Conservation (phyloP, 2,329 filamentous ascomycete genomes). For the Tolypocladium tropicale region DNA sequence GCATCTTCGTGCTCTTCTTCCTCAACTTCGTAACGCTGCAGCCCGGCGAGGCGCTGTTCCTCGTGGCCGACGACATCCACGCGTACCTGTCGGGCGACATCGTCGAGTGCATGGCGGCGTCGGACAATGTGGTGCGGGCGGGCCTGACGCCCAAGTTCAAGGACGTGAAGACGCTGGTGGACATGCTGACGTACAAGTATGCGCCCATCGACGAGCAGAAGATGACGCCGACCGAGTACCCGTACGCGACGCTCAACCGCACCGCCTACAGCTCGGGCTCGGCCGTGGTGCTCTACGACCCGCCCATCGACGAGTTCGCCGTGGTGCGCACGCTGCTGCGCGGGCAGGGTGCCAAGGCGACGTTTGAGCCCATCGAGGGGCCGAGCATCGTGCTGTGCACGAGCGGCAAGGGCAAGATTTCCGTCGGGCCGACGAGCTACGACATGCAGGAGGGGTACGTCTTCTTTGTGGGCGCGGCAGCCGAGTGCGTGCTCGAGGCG, state of each 20-base stretch:
- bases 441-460: constrained; percentile 65
- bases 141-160: constrained; percentile 99
- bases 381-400: constrained; percentile 94
- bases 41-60: constrained; percentile 88
- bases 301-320: constrained; percentile 92
- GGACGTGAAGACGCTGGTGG: constrained; percentile 78
- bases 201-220: constrained; percentile 93
- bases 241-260: constrained; percentile 75
- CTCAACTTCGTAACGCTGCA: constrained; percentile 86
- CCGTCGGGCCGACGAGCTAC: constrained; percentile 71
- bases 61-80: constrained; percentile 94
- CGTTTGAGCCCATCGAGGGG: constrained; percentile 76
- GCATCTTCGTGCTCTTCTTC: constrained; percentile 92
- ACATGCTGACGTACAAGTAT: constrained; percentile 91
- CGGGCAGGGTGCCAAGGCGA: constrained; percentile 64
- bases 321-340: constrained; percentile 75
- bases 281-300: constrained; percentile 70
- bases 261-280: constrained; percentile 70
- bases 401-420: constrained; percentile 69
- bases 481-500: constrained; percentile 71
- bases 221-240: constrained; percentile 77
- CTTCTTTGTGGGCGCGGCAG: constrained; percentile 80
- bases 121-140: constrained; percentile 96
- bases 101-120: constrained; percentile 97
- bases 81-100: constrained; percentile 91